Evolutionary conservation across 1,284 basidiomycete species (phyloP).

Genomic region (Ceratobasidium theobromae): DNA sequence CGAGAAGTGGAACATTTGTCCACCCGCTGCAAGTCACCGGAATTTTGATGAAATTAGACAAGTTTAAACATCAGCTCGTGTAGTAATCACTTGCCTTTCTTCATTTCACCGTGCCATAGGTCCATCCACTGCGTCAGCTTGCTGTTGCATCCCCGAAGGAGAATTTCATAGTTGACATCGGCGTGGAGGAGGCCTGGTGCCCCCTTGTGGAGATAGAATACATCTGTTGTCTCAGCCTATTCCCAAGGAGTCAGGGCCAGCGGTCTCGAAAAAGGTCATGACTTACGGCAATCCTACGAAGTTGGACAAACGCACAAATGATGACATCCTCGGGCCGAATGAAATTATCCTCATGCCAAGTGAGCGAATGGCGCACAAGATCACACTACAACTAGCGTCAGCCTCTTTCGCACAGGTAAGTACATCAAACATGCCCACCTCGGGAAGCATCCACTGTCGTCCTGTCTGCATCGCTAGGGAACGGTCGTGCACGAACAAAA

Average conservation of each 20-base stretch:
- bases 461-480: slow-evolving; percentile 81
- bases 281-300: slow-evolving; percentile 72
- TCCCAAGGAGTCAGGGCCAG: background rate
- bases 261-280: background rate
- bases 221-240: slow-evolving; percentile 73
- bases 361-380: slow-evolving; percentile 61
- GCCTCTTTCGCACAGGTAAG: background rate
- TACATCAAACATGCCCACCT: slow-evolving; percentile 44
- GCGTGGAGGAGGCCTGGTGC: slow-evolving; percentile 46
- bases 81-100: slow-evolving; percentile 52
- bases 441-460: slow-evolving; percentile 79
- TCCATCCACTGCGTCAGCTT: slow-evolving; percentile 69
- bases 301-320: slow-evolving; percentile 68
- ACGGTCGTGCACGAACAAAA: slow-evolving; percentile 79
- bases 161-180: slow-evolving; percentile 68
- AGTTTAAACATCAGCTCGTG: background rate
- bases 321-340: slow-evolving; percentile 77
- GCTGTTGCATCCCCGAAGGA: slow-evolving; percentile 66
- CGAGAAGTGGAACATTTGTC: slow-evolving; percentile 68
- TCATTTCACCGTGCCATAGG: slow-evolving; percentile 68
- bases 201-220: slow-evolving; percentile 60
- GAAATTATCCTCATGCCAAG: slow-evolving; percentile 64
- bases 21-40: slow-evolving; percentile 50
- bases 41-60: background rate
- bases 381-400: slow-evolving; percentile 50